Evolutionary conservation across 2,329 filamentous ascomycete species (phyloP).

Genomic region (Hymenoscyphus occultus): DNA sequence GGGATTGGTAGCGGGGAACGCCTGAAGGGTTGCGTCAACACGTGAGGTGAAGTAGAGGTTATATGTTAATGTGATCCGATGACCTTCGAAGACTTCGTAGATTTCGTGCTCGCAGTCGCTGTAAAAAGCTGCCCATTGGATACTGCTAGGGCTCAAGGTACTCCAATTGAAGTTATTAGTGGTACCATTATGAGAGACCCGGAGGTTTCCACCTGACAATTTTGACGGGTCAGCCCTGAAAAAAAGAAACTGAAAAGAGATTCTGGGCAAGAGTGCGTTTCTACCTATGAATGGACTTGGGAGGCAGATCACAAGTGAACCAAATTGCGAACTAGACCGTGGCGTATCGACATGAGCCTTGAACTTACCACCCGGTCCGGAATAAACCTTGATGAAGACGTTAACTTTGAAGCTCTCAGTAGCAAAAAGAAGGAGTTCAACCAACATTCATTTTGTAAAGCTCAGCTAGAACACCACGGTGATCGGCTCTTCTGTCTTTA

Average conservation of each 20-base stretch:
- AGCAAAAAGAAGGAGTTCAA: neutral
- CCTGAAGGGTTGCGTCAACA: neutral
- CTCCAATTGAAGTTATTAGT: constrained; percentile 11
- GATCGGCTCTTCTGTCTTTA: constrained; percentile 3
- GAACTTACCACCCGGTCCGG: constrained; percentile 50
- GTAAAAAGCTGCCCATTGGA: constrained; percentile 52
- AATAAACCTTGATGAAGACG: constrained; percentile 44
- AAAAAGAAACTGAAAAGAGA: neutral
- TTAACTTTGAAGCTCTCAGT: neutral
- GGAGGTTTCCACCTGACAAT: constrained; percentile 4
- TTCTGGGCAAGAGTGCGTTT: neutral
- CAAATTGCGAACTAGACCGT: constrained; percentile 46
- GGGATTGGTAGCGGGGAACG: neutral
- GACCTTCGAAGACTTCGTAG: constrained; percentile 45
- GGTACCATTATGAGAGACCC: constrained; percentile 7
- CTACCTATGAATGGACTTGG: constrained; percentile 32
- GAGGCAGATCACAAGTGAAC: constrained; percentile 52
- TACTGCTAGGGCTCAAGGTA: neutral
- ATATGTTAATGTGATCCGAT: constrained; percentile 57
- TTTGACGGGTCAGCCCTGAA: neutral
- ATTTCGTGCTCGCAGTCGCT: constrained; percentile 54
- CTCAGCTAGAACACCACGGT: constrained; percentile 12
- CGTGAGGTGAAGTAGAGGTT: constrained; percentile 46
- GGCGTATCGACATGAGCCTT: constrained; percentile 53
- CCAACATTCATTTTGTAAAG: constrained; percentile 19